Conservation (phyloP, 2,329 filamentous ascomycete species). For the Aspergillus costaricaensis region DNA sequence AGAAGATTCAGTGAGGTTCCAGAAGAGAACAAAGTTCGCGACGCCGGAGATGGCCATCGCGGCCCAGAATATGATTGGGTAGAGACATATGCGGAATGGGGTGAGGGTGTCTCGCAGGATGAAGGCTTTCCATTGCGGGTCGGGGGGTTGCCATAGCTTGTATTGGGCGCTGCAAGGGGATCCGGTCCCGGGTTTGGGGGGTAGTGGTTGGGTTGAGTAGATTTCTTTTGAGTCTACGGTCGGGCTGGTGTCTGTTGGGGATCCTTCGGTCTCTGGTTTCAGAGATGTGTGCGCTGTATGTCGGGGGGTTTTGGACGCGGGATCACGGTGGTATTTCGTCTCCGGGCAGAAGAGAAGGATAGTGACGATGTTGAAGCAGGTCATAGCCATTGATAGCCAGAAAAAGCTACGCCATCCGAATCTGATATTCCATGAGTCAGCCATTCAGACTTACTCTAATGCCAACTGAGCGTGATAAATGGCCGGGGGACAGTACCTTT, state of each 20-base stretch:
- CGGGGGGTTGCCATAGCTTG: not conserved
- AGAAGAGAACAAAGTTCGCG: constrained; percentile 10
- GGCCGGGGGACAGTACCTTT: not conserved
- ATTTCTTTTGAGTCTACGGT: not conserved
- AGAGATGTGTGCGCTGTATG: not conserved
- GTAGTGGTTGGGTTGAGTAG: not conserved
- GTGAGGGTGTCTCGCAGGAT: constrained; percentile 4
- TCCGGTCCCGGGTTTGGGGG: not conserved
- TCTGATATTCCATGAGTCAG: not conserved
- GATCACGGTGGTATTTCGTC: not conserved
- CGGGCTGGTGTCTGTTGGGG: not conserved
- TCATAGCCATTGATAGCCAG: constrained; percentile 12
- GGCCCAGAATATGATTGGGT: constrained; percentile 9
- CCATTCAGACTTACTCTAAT: too few relatives aligned
- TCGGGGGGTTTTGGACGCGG: not conserved
- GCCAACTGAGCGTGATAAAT: too few relatives aligned
- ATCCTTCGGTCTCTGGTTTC: not conserved
- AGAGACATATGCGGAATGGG: not conserved
- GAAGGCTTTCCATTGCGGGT: constrained; percentile 3
- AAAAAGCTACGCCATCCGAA: constrained; percentile 15
- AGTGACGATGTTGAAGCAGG: constrained; percentile 1
- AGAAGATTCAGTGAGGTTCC: constrained; percentile 9
- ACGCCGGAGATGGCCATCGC: not conserved
- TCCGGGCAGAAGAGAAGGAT: constrained; percentile 5
- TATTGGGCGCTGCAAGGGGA: not conserved